Percentiles rank a stretch among this genome's conserved stretches.
Conservation (phyloP, 768 basidiomycete genomes). For the Epithele typhae region DNA sequence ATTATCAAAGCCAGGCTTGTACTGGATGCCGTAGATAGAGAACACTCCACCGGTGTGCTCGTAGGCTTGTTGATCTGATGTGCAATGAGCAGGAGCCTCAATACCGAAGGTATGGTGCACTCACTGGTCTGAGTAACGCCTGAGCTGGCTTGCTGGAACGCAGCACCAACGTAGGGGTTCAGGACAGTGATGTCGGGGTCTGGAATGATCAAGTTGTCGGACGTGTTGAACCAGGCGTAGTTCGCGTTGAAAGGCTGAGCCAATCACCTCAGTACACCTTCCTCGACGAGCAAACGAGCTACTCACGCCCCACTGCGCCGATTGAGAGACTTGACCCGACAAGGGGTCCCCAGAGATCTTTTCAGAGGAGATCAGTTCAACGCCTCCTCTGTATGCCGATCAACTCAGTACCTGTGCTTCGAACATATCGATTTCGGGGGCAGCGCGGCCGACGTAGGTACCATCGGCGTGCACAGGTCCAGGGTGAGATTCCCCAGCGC, state of each 20-base stretch:
- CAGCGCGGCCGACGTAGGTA: conserved; percentile 72
- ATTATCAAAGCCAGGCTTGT: conserved; percentile 60
- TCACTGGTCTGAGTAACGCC: conserved; percentile 33
- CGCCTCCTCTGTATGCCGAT: conserved; percentile 27
- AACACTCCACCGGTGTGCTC: conserved; percentile 49
- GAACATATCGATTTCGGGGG: conserved; percentile 89
- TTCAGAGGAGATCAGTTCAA: not conserved
- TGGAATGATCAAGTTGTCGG: conserved; percentile 52
- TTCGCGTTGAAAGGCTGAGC: conserved; percentile 69
- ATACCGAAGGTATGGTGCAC: not conserved
- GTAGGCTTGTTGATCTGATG: conserved; percentile 71
- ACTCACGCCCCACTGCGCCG: conserved; percentile 77
- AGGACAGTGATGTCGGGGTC: conserved; percentile 45
- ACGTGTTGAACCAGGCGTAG: conserved; percentile 68
- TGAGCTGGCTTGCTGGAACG: conserved; percentile 74
- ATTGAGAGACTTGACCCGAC: conserved; percentile 76
- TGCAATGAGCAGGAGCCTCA: not conserved
- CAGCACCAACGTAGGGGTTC: conserved; percentile 72
- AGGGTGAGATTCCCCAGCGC: conserved; percentile 75
- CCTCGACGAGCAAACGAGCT: not conserved
- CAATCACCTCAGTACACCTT: not conserved
- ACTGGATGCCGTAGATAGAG: conserved; percentile 79
- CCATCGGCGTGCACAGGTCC: conserved; percentile 73
- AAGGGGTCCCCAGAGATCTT: conserved; percentile 35
- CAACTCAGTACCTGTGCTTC: conserved; percentile 74